Base-by-base conservation (phyloP, 805 yeast species). In the Ogataea populi-albae region DNA sequence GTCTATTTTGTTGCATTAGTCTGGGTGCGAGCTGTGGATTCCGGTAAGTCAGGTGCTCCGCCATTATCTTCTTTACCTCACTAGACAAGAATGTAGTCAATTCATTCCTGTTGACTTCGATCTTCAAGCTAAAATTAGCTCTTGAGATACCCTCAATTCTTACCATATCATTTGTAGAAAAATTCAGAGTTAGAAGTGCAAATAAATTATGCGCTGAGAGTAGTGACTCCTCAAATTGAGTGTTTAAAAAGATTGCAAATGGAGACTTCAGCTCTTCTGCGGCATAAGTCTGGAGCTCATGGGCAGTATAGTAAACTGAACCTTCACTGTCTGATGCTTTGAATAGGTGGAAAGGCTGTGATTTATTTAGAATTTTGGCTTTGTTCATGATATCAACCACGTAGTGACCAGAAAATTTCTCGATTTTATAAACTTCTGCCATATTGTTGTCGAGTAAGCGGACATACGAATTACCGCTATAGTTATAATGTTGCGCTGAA, bases 261-360 rank as follows among this genome's bases (percentile, higher is more conserved):
- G 80, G 79, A 0, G 91, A 76, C 46, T 76, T 77, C 17, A 75
- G 61, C 4, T 58, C 65, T 51, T 85, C 95, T 4, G 52, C 54
- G 5, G 52, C 54, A 50, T 81, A 85, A 1, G 70, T 63, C 0
- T 60, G 48, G 2, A 61, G 46, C 47, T 79, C 85, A 53, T 85
- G 94, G 0, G 93, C 93, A 3, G 88, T 76, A 9, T 78, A 77
- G 54, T 74, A 84, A 1, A 81, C 50, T 23, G 69, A 51, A 40
- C 26, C 38, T 3, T 22, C 21, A 4, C 33, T 40, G n/a, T 38
- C 32, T 4, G 43, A 48, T 3, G 75, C 66, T 46, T 73, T 77
- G 67, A 91, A 91, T 21, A 91, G 62, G 62, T 89, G 96, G 61
- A 89, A 87, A 3, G 96, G 89, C 31, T 87, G 83, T 1, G 79